Evolutionary conservation across 176 grass and related monocot genomes (phyloP).

Genomic region (Oryza rufipogon): DNA sequence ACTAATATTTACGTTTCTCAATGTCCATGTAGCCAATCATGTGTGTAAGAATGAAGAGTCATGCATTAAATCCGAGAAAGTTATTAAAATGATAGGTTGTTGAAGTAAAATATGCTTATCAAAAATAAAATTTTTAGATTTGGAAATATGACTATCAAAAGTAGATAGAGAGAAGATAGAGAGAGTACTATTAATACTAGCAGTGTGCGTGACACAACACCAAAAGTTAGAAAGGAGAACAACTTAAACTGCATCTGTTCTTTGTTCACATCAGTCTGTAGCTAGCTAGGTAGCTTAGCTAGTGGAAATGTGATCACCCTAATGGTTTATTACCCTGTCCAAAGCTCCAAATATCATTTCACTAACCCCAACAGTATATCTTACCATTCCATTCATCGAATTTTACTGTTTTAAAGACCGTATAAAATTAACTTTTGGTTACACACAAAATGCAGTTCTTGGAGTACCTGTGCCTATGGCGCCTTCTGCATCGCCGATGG

Average conservation of each 20-base stretch:
- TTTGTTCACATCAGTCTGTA: neutral
- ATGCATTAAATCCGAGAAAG: too few species aligned
- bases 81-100: too few species aligned
- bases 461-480: constrained; percentile 57
- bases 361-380: neutral
- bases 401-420: neutral
- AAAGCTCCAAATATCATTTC: neutral
- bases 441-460: constrained; percentile 50
- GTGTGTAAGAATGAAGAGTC: too few species aligned
- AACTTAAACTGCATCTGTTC: neutral
- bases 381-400: neutral
- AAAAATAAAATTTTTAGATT: too few species aligned
- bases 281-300: neutral
- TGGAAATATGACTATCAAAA: too few species aligned
- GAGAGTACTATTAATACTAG: too few species aligned
- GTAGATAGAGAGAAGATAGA: fast-evolving
- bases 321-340: neutral
- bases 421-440: neutral
- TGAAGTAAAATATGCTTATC: too few species aligned
- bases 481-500: constrained; percentile 47
- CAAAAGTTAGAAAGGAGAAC: too few species aligned
- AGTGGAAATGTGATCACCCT: neutral
- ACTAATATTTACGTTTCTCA: too few species aligned
- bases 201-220: too few species aligned
- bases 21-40: too few species aligned